Base-by-base conservation (phyloP, 441 rosid species). In the Bruguiera hainesii region DNA sequence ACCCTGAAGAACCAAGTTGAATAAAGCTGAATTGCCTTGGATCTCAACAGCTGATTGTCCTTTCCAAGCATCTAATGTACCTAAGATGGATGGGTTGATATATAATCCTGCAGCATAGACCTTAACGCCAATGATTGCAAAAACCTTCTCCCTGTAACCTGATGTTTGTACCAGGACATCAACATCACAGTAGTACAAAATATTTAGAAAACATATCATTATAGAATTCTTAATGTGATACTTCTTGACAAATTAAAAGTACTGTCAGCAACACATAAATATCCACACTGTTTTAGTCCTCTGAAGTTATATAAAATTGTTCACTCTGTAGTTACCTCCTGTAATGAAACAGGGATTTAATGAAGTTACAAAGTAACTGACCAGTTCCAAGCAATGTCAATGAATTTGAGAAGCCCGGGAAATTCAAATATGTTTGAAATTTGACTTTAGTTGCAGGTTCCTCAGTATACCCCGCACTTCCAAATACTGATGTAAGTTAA, bases 31-130 rank as follows among this genome's bases (percentile, higher is more conserved):
- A 71, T 85, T 86, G 49, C 56, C 78, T 68, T 80, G 81, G 57
- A 88, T 81, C 52, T 88, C 87, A 66, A 79, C 74, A 18, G 79
- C 69, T 56, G 85, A 61, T 70, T n/a, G 29, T 42, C 88, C 97
- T 81, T 79, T 86, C 94, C 91, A 83, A 52, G 82, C 61, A 35
- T 26, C 72, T 81, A 89, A 72, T 60, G 74, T 56, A 29, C 75
- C 75, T 31, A 78, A 59, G 74, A 89, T 70, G 56, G 93, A 80
- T 56, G 74, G 83, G 67, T 84, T 76, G n/a, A 81, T 65, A 62
- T 87, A 93, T 9, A 90, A 68, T 55, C 94, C 98, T 2, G 93
- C 97, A 64, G 95, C 97, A 66, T 93, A 90, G 73, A 90, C 96
- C 81, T 90, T 90, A 19, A 89, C 90, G 30, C 95, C 89, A 5